Evolutionary conservation across 1,284 basidiomycete species (phyloP), one percentile per base, ranked within the genome.

Genomic region (Apiotrichum veenhuisii): DNA sequence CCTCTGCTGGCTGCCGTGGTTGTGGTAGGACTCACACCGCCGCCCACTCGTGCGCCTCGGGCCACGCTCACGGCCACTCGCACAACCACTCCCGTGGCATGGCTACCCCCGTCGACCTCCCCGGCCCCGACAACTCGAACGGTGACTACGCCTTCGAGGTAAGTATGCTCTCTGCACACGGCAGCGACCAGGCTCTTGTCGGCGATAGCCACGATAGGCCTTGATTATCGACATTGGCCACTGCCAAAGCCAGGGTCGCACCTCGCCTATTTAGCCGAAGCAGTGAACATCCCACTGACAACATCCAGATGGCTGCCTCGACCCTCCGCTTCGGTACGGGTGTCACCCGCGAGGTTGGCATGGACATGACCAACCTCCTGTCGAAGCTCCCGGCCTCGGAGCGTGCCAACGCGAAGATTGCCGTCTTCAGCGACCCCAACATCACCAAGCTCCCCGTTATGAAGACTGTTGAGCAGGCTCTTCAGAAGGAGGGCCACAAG

Each of bases 131-230:
- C 34, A 67, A 67, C 4, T 73, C 76, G 1, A 82, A 91, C 76
- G 91, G 88, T 72, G 94, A 98, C 77, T 98, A 97, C 74, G 94
- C 94, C 0, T 98, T 97, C 69, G 94, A 98, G 83, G 91, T 87
- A 65, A 55, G 77, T 71, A 11, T 30, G 48, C n/a, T 14, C 34
- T 2, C 12, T 17, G 4, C 12, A 11, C 34, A 36, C 34, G 34
- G 34, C 12, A 11, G 25, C 25, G 15, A 44, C 43, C 9, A 27
- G 15, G n/a, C n/a, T n/a, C n/a, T n/a, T n/a, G n/a, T n/a, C n/a
- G n/a, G n/a, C n/a, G n/a, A n/a, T n/a, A n/a, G n/a, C n/a, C n/a
- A n/a, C n/a, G n/a, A n/a, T n/a, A n/a, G n/a, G n/a, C n/a, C n/a
- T n/a, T n/a, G n/a, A n/a, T n/a, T n/a, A n/a, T n/a, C n/a, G n/a